Conservation (phyloP, 1,139 yeast species). For the Lodderomyces pseudojiufengensis region DNA sequence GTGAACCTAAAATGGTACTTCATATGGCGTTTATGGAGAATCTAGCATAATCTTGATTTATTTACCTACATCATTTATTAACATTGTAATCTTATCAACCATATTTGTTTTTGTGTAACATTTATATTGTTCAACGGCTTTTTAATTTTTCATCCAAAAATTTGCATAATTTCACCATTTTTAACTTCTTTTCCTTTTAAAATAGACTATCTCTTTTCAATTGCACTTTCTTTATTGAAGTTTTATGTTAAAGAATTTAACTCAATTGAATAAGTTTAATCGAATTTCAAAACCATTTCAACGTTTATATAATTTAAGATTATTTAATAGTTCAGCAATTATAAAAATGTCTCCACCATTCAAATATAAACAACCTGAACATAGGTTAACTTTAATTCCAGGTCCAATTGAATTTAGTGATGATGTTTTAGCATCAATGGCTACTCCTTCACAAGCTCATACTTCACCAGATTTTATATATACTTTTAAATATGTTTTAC, state of each 20-base stretch:
- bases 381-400: constrained; percentile 72
- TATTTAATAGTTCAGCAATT: neutral
- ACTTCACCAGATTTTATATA: constrained; percentile 83
- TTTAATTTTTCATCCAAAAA: too few species aligned
- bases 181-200: neutral
- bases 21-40: too few species aligned
- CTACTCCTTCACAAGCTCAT: constrained; percentile 84
- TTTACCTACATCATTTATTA: too few species aligned
- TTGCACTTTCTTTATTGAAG: neutral
- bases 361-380: constrained; percentile 38
- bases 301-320: neutral
- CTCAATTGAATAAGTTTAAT: neutral
- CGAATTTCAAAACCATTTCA: neutral
- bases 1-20: too few species aligned
- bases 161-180: neutral
- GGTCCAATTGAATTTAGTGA: constrained; percentile 93
- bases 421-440: constrained; percentile 75
- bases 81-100: too few species aligned
- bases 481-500: constrained; percentile 67
- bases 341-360: constrained; percentile 11
- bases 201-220: too few species aligned
- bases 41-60: too few species aligned
- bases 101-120: too few species aligned
- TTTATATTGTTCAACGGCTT: too few species aligned
- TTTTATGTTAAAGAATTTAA: constrained; percentile 2